Evolutionary conservation across 1,284 basidiomycete genomes (phyloP).

Genomic region (Ustilago loliicola): DNA sequence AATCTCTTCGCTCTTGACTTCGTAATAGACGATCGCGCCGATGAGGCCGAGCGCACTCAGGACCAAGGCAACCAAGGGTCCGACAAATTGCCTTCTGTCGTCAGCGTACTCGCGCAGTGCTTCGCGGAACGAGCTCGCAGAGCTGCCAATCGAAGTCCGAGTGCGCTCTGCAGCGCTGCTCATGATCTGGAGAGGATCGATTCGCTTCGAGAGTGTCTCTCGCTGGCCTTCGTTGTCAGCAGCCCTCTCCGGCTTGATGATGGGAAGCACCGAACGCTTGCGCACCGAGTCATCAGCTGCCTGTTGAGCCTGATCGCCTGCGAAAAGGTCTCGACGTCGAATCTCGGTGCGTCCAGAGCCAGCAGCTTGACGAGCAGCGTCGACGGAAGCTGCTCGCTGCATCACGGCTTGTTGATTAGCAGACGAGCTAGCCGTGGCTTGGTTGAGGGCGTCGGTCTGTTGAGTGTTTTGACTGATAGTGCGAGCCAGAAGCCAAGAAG

Average conservation of each 20-base stretch:
- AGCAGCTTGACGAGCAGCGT: constrained; percentile 8
- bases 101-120: background rate
- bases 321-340: background rate
- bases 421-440: background rate
- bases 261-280: constrained; percentile 1
- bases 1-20: background rate
- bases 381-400: constrained; percentile 9
- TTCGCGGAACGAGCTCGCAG: background rate
- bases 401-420: constrained; percentile 6
- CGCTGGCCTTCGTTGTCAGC: background rate
- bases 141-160: background rate
- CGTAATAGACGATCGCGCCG: background rate
- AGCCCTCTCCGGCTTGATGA: background rate
- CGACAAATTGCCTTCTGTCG: background rate
- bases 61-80: background rate
- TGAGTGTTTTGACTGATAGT: constrained; percentile 6
- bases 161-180: constrained; percentile 1
- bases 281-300: background rate
- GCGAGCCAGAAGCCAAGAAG: background rate
- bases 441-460: constrained; percentile 11
- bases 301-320: background rate
- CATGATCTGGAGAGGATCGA: constrained; percentile 8
- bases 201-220: background rate
- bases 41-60: background rate
- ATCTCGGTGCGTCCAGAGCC: background rate